Percentiles rank a stretch among this genome's conserved stretches.
Evolutionary conservation across 129 eudicot genomes (phyloP).

Genomic region (Saposhnikovia divaricata): DNA sequence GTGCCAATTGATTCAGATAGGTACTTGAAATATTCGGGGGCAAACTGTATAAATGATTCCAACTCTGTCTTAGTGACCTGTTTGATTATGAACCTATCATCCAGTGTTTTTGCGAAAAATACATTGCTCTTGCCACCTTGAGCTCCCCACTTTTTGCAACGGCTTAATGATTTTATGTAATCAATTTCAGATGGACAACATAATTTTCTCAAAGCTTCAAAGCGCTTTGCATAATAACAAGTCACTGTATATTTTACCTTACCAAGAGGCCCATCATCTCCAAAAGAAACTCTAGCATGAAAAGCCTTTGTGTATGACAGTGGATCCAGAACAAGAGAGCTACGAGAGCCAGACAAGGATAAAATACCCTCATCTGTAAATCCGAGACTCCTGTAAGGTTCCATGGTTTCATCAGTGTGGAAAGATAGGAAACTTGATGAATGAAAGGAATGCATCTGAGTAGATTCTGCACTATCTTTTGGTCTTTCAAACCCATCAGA

Average conservation of each 20-base stretch:
- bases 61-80: conserved; percentile 98
- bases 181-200: conserved; percentile 93
- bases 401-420: conserved; percentile 45
- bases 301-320: conserved; percentile 50
- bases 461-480: conserved; percentile 44
- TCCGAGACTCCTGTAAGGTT: conserved; percentile 51
- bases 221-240: conserved; percentile 67
- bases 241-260: conserved; percentile 81
- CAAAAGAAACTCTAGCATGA: conserved; percentile 69
- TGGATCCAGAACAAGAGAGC: conserved; percentile 57
- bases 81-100: conserved; percentile 88
- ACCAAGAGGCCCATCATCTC: conserved; percentile 59
- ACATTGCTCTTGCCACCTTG: conserved; percentile 99
- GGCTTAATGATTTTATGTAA: conserved; percentile 67
- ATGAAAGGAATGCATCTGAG: conserved; percentile 43
- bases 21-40: conserved; percentile 83
- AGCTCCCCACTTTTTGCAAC: conserved; percentile 99
- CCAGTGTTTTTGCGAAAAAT: conserved; percentile 95
- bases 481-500: conserved; percentile 58
- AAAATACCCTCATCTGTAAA: conserved; percentile 57
- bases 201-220: conserved; percentile 79
- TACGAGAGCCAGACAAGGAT: conserved; percentile 48
- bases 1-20: conserved; percentile 74
- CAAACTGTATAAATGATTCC: conserved; percentile 88
- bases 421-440: conserved; percentile 34